Percentiles rank a stretch among this genome's conserved stretches.
Evolutionary conservation across 768 basidiomycete genomes (phyloP).

Genomic region (Pleurotus ostreatus): DNA sequence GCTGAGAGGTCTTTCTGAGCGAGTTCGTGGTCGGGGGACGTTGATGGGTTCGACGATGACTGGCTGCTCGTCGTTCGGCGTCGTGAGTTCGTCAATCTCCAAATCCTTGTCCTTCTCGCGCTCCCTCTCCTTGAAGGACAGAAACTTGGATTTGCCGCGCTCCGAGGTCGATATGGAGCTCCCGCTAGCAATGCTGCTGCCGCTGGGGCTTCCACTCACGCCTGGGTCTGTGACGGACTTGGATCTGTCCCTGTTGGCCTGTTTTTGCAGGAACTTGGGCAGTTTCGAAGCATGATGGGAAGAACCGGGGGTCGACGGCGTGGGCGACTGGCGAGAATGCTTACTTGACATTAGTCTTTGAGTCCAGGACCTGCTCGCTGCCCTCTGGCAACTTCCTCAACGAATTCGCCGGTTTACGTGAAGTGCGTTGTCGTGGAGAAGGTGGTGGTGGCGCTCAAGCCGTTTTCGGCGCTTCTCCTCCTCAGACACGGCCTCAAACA

Average conservation of each 20-base stretch:
- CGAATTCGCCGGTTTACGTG: too few relatives aligned
- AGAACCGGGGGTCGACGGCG: conserved; percentile 37
- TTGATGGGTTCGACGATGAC: conserved; percentile 64
- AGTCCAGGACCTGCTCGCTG: not conserved
- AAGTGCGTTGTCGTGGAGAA: conserved; percentile 1
- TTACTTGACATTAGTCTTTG: conserved; percentile 37
- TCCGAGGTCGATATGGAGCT: conserved; percentile 25
- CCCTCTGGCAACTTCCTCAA: not conserved
- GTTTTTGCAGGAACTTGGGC: conserved; percentile 66
- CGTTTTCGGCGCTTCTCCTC: conserved; percentile 1
- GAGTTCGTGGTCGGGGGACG: conserved; percentile 50
- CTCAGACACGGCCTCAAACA: not conserved
- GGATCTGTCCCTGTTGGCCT: conserved; percentile 49
- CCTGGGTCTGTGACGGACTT: conserved; percentile 40
- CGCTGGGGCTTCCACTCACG: conserved; percentile 37
- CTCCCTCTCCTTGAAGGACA: conserved; percentile 26
- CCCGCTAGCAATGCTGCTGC: conserved; percentile 30
- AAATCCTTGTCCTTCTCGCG: conserved; percentile 24
- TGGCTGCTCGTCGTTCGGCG: conserved; percentile 45
- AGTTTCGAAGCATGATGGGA: conserved; percentile 48
- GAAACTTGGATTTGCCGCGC: conserved; percentile 29
- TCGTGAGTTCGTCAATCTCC: not conserved
- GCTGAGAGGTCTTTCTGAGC: conserved; percentile 53
- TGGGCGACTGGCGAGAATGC: conserved; percentile 37
- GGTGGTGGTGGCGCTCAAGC: conserved; percentile 3